Evolutionary conservation across 1,284 basidiomycete genomes (phyloP), one percentile per base, ranked within the genome.

Genomic region (Leccinum pachyderme): DNA sequence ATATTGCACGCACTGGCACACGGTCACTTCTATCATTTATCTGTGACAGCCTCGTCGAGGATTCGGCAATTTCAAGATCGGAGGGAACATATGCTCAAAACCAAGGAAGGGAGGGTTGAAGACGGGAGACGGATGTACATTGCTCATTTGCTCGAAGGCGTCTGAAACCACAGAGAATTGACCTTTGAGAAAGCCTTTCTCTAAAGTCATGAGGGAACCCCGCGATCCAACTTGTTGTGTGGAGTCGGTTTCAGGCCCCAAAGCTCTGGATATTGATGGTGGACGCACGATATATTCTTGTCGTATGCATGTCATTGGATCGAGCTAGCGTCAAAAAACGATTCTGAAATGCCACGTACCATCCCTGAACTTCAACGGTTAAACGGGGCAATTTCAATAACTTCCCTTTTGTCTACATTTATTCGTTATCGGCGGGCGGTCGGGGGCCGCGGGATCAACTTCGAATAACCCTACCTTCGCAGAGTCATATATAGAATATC

Each of bases 171-270:
- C 56, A 0, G 79, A 74, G 24, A 67, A 60, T 57, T 79, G 70
- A 6, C 82, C 83, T n/a, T 77, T 72, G 12, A 84, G 72, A 5
- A 79, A 71, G 7, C 73, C 75, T 18, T 18, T 18, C 18, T 18
- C 18, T 18, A 59, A 86, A 85, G 61, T 84, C 77, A 60, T 84
- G 80, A 0, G 77, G 78, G 59, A 85, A 84, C 0, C 82, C 81
- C 2, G 81, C 80, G 39, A 84, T 81, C 6, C 82, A 82, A 49
- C 83, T 76, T 2, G 75, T 78, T 63, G 85, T 81, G 5, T 82
- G 44, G 27, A 27, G 5, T 33, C 2, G 12, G 15, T 29, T 5
- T 52, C 29, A 55, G 47, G 44, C 22, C 5, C 18, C 6, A 7
- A 15, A 32, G 7, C 5, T 25, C 7, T 7, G 13, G 25, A 59